A percentile compares a stretch with the other conserved stretches of the same genome.
Conservation (phyloP, 371 early-diverging fungal genomes). For the Haplosporangium sp. region DNA sequence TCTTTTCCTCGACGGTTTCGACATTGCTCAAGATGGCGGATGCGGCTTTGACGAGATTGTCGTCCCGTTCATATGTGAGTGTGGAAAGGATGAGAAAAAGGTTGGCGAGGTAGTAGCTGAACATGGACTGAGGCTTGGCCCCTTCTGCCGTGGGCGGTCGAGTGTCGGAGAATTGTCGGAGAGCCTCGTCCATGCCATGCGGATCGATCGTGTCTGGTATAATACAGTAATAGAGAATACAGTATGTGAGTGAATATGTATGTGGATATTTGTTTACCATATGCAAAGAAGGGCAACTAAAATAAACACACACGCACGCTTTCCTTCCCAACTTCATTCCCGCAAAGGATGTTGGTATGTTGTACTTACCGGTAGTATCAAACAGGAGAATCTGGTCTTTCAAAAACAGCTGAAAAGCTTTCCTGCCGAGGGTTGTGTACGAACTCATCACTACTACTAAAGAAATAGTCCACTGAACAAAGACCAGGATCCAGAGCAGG, state of each 20-base stretch:
- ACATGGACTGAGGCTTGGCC: slow-evolving; percentile 12
- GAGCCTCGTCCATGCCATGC: slow-evolving; percentile 33
- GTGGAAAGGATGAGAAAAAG: slow-evolving; percentile 40
- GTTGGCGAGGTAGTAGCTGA: slow-evolving; percentile 41
- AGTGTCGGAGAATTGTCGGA: slow-evolving; percentile 21
- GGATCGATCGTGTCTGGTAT: slow-evolving; percentile 37
- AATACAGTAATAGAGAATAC: not conserved
- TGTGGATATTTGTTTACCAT: not conserved
- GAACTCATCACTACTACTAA: slow-evolving; percentile 17
- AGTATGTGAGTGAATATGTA: not conserved
- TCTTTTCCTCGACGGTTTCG: slow-evolving; percentile 10
- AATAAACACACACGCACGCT: not conserved
- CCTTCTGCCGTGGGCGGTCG: not conserved
- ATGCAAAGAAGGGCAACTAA: not conserved
- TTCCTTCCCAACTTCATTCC: not conserved
- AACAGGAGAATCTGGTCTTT: slow-evolving; percentile 36
- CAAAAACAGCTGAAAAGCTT: slow-evolving; percentile 26
- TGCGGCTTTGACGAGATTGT: slow-evolving; percentile 55
- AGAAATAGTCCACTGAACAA: slow-evolving; percentile 26
- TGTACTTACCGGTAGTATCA: slow-evolving; percentile 29
- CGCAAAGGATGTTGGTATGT: not conserved
- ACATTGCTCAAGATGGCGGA: slow-evolving; percentile 23
- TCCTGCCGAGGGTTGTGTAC: slow-evolving; percentile 23
- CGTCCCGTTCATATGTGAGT: slow-evolving; percentile 62
- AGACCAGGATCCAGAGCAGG: slow-evolving; percentile 20